Conservation (phyloP, 768 basidiomycete species). For the Russula griseocarnosa region DNA sequence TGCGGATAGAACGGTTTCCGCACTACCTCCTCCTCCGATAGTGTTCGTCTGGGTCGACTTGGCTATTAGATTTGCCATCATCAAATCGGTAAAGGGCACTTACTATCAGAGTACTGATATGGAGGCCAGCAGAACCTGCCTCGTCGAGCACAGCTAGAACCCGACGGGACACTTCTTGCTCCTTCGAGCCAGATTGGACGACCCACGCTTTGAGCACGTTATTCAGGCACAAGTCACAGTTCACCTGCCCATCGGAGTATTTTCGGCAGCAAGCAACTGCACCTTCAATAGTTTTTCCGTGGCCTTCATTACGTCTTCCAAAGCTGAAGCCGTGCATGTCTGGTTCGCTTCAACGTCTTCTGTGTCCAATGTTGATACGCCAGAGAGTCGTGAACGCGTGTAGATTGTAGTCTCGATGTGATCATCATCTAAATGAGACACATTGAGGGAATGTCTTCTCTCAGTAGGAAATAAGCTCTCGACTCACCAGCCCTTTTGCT, state of each 20-base stretch:
- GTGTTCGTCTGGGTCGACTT: background rate
- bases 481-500: conserved; percentile 81
- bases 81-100: conserved; percentile 7
- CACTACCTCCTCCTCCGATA: background rate
- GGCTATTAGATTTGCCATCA: background rate
- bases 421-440: conserved; percentile 60
- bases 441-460: background rate
- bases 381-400: conserved; percentile 44
- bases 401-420: conserved; percentile 70
- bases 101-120: conserved; percentile 33
- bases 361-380: conserved; percentile 5
- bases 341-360: background rate
- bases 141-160: conserved; percentile 10
- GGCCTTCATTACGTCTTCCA: conserved; percentile 30
- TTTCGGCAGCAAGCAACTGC: conserved; percentile 45
- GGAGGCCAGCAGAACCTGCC: conserved; percentile 30
- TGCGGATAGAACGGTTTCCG: conserved; percentile 33
- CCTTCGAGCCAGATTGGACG: conserved; percentile 22
- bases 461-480: background rate
- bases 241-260: conserved; percentile 32
- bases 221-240: conserved; percentile 36
- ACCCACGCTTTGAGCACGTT: conserved; percentile 29
- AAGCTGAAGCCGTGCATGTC: background rate
- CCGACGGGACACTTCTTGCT: conserved; percentile 2
- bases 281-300: conserved; percentile 46